These are phyloP conservation scores for Cubamyces lactineus DNA, from an alignment of 768 basidiomycete species.

Conservation along the genomic window DNA sequence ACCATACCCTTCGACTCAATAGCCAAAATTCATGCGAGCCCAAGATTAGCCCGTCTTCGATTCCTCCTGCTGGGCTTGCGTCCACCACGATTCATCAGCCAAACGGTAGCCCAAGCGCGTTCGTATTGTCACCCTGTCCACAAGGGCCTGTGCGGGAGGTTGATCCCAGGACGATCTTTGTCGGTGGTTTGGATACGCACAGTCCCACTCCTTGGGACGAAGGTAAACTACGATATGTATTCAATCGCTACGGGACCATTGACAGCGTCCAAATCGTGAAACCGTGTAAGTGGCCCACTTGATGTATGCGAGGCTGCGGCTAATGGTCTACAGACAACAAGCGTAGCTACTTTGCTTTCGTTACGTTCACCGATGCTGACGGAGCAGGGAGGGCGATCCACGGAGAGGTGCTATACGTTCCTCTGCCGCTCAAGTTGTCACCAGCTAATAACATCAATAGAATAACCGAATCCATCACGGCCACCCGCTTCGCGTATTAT, in stretches of 20 bases:
- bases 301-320: constrained; percentile 1
- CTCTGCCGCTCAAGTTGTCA: too few relatives aligned
- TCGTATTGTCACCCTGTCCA: background rate
- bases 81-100: background rate
- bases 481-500: constrained; percentile 73
- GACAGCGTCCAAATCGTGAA: constrained; percentile 67
- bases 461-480: constrained; percentile 72
- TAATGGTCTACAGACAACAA: constrained; percentile 51
- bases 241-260: constrained; percentile 65
- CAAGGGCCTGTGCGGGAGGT: constrained; percentile 38
- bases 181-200: constrained; percentile 72
- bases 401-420: constrained; percentile 49
- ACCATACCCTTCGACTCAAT: too few relatives aligned
- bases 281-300: constrained; percentile 51
- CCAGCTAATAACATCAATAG: constrained; percentile 38
- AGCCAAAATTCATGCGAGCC: too few relatives aligned
- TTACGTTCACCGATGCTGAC: constrained; percentile 67
- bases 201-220: constrained; percentile 73
- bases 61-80: too few relatives aligned
- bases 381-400: constrained; percentile 67
- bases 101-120: background rate
- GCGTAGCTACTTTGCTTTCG: constrained; percentile 76
- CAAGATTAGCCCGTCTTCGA: too few relatives aligned
- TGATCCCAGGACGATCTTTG: constrained; percentile 74
- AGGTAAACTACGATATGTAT: constrained; percentile 57